These are phyloP conservation scores for Chaetothyriales sp. DNA, from an alignment of 2,329 filamentous ascomycete species.

Conservation along the genomic window DNA sequence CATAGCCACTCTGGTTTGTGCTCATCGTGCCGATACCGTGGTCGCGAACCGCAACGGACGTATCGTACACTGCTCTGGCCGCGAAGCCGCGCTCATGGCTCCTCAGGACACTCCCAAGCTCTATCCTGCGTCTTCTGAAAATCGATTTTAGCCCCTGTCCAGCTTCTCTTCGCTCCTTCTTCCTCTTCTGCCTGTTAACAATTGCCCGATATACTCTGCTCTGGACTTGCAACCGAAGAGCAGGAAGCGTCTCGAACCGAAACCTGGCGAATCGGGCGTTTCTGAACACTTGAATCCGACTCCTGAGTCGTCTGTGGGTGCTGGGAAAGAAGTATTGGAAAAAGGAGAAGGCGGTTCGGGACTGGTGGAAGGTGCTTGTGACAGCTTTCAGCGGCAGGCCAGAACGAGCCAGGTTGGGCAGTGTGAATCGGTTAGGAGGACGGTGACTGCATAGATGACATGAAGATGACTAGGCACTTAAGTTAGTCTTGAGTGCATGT, in stretches of 20 bases:
- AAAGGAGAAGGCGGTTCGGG: slow-evolving; percentile 24
- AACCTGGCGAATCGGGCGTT: slow-evolving; percentile 49
- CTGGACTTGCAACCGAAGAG: slow-evolving; percentile 55
- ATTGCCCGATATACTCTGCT: slow-evolving; percentile 63
- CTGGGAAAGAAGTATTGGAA: slow-evolving; percentile 56
- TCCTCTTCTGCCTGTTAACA: slow-evolving; percentile 46
- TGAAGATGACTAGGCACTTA: background rate
- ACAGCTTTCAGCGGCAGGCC: background rate
- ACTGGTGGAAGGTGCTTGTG: background rate
- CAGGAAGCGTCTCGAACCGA: slow-evolving; percentile 59
- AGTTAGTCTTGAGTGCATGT: background rate
- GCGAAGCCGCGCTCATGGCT: slow-evolving; percentile 17
- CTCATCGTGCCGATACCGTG: slow-evolving; percentile 1
- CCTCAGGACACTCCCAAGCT: slow-evolving; percentile 15
- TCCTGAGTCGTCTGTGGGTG: slow-evolving; percentile 45
- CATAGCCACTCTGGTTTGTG: background rate
- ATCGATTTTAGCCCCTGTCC: slow-evolving; percentile 33
- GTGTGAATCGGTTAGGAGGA: background rate
- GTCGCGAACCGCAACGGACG: slow-evolving; percentile 7
- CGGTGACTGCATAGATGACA: background rate
- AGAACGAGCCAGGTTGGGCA: slow-evolving; percentile 4
- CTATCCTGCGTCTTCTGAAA: slow-evolving; percentile 22
- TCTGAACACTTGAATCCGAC: background rate
- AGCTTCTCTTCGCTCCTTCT: slow-evolving; percentile 34
- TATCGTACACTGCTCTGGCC: background rate